Conservation (phyloP, 805 yeast species). For the Sugiyamaella americana region DNA sequence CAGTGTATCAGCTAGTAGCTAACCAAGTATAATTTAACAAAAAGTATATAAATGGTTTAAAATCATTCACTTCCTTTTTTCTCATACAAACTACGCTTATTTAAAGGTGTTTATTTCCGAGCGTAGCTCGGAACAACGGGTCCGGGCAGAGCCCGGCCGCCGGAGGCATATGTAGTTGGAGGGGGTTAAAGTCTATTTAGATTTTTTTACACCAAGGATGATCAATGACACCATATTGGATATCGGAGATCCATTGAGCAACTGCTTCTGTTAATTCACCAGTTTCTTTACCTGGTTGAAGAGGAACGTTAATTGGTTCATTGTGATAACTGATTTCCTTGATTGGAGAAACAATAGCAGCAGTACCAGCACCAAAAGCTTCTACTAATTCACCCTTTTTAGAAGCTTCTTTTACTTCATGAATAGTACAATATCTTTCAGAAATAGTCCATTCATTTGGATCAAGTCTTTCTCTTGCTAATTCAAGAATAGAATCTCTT, state of each 20-base stretch:
- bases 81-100: no score
- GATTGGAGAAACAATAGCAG: conserved; percentile 94
- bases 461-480: conserved; percentile 71
- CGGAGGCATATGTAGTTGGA: not conserved
- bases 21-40: no score
- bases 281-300: conserved; percentile 68
- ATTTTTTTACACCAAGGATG: conserved; percentile 37
- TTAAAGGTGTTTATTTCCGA: no score
- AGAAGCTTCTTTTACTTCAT: conserved; percentile 74
- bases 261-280: conserved; percentile 60
- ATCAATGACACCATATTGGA: conserved; percentile 82
- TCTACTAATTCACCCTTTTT: conserved; percentile 78
- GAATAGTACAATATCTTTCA: conserved; percentile 79
- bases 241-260: conserved; percentile 78
- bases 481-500: conserved; percentile 75
- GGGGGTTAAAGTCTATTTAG: not conserved
- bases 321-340: conserved; percentile 79
- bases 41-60: no score
- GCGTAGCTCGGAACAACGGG: no score
- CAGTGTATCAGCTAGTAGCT: no score
- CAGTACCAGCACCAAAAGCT: conserved; percentile 97
- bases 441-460: conserved; percentile 71
- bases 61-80: no score
- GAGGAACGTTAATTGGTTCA: conserved; percentile 67
- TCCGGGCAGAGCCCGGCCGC: no score